Percentiles rank a stretch among this genome's conserved stretches.
These are phyloP conservation scores for Trebouxia sp. DNA, from an alignment of 139 green algal species.

Conservation along the genomic window DNA sequence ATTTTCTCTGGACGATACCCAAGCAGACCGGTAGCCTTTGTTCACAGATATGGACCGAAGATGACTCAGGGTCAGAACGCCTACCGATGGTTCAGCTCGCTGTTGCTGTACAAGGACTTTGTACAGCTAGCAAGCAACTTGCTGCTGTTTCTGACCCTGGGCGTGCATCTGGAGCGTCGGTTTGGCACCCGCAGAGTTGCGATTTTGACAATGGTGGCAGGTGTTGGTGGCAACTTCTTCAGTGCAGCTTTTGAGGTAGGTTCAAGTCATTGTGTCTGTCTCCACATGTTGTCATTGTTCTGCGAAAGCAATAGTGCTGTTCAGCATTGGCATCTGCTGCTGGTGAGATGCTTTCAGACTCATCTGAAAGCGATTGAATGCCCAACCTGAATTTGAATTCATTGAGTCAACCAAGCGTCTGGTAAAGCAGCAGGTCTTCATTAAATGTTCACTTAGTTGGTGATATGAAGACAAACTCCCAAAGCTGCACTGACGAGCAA, in stretches of 20 bases:
- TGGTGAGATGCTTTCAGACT: no score
- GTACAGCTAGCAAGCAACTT: constrained; percentile 24
- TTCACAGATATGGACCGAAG: constrained; percentile 27
- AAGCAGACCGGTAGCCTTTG: no score
- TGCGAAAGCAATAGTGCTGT: neutral
- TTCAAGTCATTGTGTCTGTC: no score
- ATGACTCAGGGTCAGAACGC: neutral
- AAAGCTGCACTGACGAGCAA: no score
- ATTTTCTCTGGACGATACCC: no score
- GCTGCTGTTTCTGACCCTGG: constrained; percentile 25
- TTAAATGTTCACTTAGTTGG: no score
- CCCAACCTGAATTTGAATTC: no score
- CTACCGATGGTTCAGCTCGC: constrained; percentile 29
- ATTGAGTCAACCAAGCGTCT: no score
- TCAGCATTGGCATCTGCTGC: neutral
- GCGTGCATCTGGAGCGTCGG: constrained; percentile 26
- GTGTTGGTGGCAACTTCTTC: constrained; percentile 32
- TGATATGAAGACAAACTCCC: no score
- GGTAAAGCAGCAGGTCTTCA: no score
- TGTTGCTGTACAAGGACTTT: constrained; percentile 30
- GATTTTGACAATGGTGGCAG: constrained; percentile 19
- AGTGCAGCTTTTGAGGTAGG: constrained; percentile 26
- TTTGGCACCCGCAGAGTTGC: constrained; percentile 26
- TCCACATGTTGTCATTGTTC: no score
- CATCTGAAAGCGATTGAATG: no score